Evolutionary conservation across 306 rosid genomes (phyloP).

Genomic region (Morella rubra): DNA sequence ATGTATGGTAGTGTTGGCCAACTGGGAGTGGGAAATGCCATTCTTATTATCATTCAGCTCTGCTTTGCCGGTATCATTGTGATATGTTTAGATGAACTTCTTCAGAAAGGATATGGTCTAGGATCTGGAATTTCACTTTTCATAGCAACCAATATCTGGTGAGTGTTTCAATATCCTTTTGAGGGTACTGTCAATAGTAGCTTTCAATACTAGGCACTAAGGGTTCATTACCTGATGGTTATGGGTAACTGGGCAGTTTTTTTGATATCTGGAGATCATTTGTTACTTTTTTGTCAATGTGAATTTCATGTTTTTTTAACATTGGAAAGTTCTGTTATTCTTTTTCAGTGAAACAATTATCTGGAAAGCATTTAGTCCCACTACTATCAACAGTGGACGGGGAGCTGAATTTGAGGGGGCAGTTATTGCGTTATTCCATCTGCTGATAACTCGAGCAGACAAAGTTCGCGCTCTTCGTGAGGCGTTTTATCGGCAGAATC

Average conservation of each 20-base stretch:
- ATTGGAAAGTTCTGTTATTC: slow-evolving; percentile 12
- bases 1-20: slow-evolving; percentile 98
- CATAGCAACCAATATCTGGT: slow-evolving; percentile 97
- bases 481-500: slow-evolving; percentile 92
- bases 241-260: neutral
- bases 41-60: slow-evolving; percentile 86
- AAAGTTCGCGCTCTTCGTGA: slow-evolving; percentile 88
- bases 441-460: slow-evolving; percentile 81
- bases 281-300: neutral
- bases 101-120: slow-evolving; percentile 97
- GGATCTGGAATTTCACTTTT: slow-evolving; percentile 98
- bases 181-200: neutral
- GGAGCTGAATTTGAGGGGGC: slow-evolving; percentile 98
- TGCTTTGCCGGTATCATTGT: slow-evolving; percentile 95
- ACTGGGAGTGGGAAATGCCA: slow-evolving; percentile 95
- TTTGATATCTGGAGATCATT: neutral
- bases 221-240: neutral
- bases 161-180: slow-evolving; percentile 22
- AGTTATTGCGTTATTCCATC: slow-evolving; percentile 87
- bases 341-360: slow-evolving; percentile 77
- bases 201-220: neutral
- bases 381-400: slow-evolving; percentile 93
- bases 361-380: slow-evolving; percentile 96
- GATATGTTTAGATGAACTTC: slow-evolving; percentile 93
- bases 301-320: slow-evolving; percentile 10